These are phyloP conservation scores for Candida oleophila DNA, from an alignment of 805 yeast species.

Conservation along the genomic window DNA sequence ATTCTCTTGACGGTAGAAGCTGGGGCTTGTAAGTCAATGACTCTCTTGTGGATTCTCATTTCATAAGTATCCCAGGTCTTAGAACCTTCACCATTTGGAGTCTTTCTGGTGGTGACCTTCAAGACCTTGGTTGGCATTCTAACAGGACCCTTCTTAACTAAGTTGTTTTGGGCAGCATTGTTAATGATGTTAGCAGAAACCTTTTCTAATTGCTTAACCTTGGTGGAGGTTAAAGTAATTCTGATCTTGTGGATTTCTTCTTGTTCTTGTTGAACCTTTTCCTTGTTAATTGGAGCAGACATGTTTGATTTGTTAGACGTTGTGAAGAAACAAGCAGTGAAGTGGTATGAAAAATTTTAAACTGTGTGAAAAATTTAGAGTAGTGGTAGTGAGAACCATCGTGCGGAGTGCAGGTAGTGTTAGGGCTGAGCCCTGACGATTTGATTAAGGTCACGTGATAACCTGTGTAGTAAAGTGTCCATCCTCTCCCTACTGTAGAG, in stretches of 20 bases:
- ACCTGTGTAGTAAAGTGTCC: no score
- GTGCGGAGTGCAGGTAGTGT: not conserved
- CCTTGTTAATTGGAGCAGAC: constrained; percentile 80
- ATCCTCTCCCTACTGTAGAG: no score
- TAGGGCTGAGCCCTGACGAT: constrained; percentile 5
- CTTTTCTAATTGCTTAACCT: constrained; percentile 96
- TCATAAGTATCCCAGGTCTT: constrained; percentile 99
- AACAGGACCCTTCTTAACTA: constrained; percentile 97
- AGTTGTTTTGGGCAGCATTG: constrained; percentile 80
- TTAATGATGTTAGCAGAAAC: constrained; percentile 87
- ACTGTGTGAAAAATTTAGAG: not conserved
- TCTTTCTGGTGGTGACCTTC: constrained; percentile 98
- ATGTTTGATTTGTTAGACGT: constrained; percentile 46
- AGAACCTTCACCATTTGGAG: constrained; percentile 99
- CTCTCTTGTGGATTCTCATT: constrained; percentile 99
- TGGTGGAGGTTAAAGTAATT: constrained; percentile 98
- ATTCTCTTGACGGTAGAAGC: constrained; percentile 89
- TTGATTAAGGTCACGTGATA: no score
- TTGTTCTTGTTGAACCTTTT: constrained; percentile 82
- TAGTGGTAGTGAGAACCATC: no score
- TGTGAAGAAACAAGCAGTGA: constrained; percentile 24
- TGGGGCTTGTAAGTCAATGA: constrained; percentile 97
- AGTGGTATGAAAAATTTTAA: constrained; percentile 12
- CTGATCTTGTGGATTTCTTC: constrained; percentile 93
- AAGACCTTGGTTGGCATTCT: constrained; percentile 99